phyloP scores from a whole-genome alignment of 2,329 filamentous ascomycete genomes.

The Bipolaris zeicola region DNA sequence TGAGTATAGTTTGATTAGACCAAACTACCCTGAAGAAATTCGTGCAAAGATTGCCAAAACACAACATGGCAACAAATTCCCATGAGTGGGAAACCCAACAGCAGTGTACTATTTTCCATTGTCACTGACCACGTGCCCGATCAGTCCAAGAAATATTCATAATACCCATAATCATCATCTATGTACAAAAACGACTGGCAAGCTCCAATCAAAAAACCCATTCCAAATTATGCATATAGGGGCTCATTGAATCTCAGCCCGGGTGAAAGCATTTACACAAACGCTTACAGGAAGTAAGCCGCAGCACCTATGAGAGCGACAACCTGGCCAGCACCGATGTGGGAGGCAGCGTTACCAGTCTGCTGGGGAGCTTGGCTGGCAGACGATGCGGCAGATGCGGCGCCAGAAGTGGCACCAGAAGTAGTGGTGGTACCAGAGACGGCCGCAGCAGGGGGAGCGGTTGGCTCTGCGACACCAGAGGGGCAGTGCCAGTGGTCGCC shows the following conservation, averaged over 20 bases:
- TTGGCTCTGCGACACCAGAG: conserved; percentile 33
- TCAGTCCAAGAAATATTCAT: neutral
- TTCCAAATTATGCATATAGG: neutral
- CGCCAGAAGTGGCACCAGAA: conserved; percentile 1
- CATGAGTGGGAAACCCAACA: too few relatives aligned
- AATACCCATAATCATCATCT: neutral
- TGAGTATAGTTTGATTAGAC: too few relatives aligned
- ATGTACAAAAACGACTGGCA: neutral
- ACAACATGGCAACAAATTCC: too few relatives aligned
- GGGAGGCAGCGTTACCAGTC: conserved; percentile 9
- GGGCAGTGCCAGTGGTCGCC: conserved; percentile 38
- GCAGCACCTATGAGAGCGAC: conserved; percentile 9
- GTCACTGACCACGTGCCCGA: too few relatives aligned
- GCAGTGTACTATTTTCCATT: too few relatives aligned
- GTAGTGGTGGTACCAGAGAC: conserved; percentile 13
- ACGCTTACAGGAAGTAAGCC: conserved; percentile 10
- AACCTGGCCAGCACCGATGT: neutral
- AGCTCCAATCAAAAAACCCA: neutral
- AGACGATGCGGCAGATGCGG: neutral
- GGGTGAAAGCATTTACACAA: neutral
- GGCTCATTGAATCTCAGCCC: too few relatives aligned
- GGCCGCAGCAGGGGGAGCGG: conserved; percentile 16
- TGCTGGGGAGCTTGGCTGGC: conserved; percentile 13
- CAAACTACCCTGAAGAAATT: too few relatives aligned
- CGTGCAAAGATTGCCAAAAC: too few relatives aligned